phyloP scores from a whole-genome alignment of 1,139 yeast genomes.

The Hemisphaericaspora xylanilytica region DNA sequence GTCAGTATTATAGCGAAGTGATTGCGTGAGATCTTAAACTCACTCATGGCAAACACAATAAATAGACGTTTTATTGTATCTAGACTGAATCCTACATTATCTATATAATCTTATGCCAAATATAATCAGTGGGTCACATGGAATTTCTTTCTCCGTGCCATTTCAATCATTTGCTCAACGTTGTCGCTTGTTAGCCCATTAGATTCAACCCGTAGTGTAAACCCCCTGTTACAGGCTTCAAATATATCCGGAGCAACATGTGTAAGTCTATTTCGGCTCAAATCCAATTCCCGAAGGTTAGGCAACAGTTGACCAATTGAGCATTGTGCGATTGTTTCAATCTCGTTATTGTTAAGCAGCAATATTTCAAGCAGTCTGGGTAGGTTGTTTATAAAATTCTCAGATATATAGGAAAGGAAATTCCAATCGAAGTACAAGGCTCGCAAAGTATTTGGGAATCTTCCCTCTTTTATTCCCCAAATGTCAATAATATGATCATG shows the following conservation, averaged over 20 bases:
- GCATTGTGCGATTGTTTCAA: constrained; percentile 12
- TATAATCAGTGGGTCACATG: neutral
- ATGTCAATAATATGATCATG: constrained; percentile 19
- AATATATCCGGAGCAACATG: constrained; percentile 16
- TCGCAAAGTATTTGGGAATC: constrained; percentile 30
- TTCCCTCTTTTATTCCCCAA: constrained; percentile 22
- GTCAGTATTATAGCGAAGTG: too few species aligned
- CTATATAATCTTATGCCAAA: too few species aligned
- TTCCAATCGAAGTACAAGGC: constrained; percentile 28
- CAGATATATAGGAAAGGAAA: constrained; percentile 21
- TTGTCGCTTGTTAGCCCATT: constrained; percentile 10
- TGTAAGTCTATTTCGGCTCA: constrained; percentile 17
- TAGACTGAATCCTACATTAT: too few species aligned
- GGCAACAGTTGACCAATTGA: constrained; percentile 17
- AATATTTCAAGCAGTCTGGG: constrained; percentile 28
- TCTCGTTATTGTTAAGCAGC: constrained; percentile 16
- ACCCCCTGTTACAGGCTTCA: constrained; percentile 10
- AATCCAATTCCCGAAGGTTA: constrained; percentile 15
- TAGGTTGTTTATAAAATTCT: constrained; percentile 22
- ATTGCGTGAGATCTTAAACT: too few species aligned
- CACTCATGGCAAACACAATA: too few species aligned
- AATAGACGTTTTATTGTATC: too few species aligned
- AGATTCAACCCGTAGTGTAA: constrained; percentile 9
- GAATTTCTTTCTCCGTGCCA: neutral
- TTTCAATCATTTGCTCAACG: constrained; percentile 6